Conservation (phyloP, 176 grass and related monocot species). For the Avena sativa region DNA sequence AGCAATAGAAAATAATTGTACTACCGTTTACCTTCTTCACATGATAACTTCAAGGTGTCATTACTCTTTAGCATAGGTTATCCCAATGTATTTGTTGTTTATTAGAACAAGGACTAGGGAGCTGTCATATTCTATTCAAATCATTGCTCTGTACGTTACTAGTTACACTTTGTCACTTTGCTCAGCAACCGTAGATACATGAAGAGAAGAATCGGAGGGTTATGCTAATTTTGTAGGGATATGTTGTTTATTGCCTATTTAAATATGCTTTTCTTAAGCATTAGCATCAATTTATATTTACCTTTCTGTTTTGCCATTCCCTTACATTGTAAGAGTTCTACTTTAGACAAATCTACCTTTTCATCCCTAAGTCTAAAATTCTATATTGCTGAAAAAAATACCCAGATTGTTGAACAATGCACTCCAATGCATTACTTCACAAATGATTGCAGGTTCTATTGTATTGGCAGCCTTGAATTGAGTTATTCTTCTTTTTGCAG, state of each 20-base stretch:
- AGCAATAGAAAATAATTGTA: neutral
- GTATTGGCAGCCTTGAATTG: neutral
- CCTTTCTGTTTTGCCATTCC: neutral
- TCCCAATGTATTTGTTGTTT: neutral
- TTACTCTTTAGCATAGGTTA: conserved; percentile 11
- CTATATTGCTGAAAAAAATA: neutral
- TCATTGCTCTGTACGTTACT: conserved; percentile 11
- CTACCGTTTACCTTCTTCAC: neutral
- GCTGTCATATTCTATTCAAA: neutral
- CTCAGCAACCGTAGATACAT: conserved; percentile 34
- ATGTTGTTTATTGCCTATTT: conserved; percentile 4
- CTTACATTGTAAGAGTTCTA: neutral
- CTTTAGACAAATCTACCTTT: neutral
- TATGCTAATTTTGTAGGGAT: conserved; percentile 1
- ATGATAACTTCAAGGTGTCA: neutral
- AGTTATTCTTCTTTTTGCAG: conserved; percentile 46
- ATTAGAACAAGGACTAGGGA: neutral
- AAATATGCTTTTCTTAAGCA: neutral
- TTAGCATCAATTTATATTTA: neutral
- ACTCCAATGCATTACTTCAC: neutral
- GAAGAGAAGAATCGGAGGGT: neutral
- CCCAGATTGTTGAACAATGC: neutral
- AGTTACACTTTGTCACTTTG: neutral
- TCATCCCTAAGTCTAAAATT: neutral
- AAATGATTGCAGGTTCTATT: neutral